Evolutionary conservation across 164 flowering plant genomes (phyloP).

Genomic region (Echeveria elegans): DNA sequence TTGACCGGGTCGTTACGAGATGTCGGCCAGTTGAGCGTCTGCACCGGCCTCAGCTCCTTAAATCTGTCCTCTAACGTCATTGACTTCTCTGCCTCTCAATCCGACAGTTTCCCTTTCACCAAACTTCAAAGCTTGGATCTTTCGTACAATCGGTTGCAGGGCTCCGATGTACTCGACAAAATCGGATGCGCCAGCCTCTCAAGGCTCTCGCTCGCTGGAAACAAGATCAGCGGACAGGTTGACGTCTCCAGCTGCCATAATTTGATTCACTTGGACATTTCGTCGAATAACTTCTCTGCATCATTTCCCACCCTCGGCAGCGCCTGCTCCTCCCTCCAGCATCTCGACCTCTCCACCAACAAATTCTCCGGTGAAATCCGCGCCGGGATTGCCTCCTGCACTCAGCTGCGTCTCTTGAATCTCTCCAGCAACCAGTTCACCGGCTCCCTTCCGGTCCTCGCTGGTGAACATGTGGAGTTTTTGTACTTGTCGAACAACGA

Average conservation of each 20-base stretch:
- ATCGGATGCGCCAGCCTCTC: conserved; percentile 42
- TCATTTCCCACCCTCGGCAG: conserved; percentile 30
- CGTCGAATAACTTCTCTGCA: conserved; percentile 51
- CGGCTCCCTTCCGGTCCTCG: conserved; percentile 46
- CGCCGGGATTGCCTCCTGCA: conserved; percentile 25
- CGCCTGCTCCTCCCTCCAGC: conserved; percentile 24
- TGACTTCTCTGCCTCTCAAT: conserved; percentile 19
- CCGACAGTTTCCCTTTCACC: conserved; percentile 14
- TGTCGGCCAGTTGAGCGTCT: conserved; percentile 30
- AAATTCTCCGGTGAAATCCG: conserved; percentile 18
- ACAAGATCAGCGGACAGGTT: conserved; percentile 35
- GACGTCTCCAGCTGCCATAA: conserved; percentile 28
- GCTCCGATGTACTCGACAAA: conserved; percentile 31
- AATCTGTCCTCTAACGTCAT: conserved; percentile 54
- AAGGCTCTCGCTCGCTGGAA: conserved; percentile 39
- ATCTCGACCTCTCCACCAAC: conserved; percentile 43
- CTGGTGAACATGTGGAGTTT: conserved; percentile 28
- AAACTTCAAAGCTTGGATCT: conserved; percentile 52
- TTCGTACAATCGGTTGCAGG: conserved; percentile 48
- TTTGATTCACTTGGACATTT: conserved; percentile 46
- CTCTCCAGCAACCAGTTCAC: conserved; percentile 47
- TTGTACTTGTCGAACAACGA: conserved; percentile 15
- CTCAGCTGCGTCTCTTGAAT: conserved; percentile 38
- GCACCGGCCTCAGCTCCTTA: conserved; percentile 35
- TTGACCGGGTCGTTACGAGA: conserved; percentile 46